Evolutionary conservation across 73 alveolate species (phyloP).

Genomic region (Paramecium biaurelia): DNA sequence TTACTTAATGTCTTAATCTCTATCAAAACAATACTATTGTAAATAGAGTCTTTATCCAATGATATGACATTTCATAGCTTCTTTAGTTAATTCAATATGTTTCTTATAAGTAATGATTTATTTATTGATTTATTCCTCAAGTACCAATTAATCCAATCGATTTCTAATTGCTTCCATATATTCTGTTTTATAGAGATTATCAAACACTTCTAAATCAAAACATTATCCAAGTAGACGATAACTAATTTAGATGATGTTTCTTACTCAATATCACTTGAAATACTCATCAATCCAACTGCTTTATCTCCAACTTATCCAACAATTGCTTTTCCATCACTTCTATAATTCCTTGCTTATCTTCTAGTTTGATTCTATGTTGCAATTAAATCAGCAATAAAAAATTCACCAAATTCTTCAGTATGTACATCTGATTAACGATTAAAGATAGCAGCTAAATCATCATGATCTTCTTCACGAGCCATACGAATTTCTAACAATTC

Average conservation of each 20-base stretch:
- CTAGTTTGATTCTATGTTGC: constrained; percentile 85
- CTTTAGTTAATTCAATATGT: constrained; percentile 85
- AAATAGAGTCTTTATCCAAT: constrained; percentile 94
- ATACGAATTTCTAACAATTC: constrained; percentile 91
- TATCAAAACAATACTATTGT: constrained; percentile 83
- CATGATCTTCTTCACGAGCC: constrained; percentile 95
- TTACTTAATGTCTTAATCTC: constrained; percentile 76
- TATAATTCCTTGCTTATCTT: constrained; percentile 56
- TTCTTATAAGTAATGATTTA: constrained; percentile 74
- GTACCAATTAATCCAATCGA: constrained; percentile 80
- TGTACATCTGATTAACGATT: constrained; percentile 83
- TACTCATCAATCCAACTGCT: constrained; percentile 97
- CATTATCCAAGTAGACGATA: constrained; percentile 88
- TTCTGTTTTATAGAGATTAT: constrained; percentile 93
- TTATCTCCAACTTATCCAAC: constrained; percentile 98
- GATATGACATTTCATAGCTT: constrained; percentile 95
- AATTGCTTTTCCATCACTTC: constrained; percentile 84
- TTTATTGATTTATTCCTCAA: constrained; percentile 78
- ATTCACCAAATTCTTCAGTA: constrained; percentile 89
- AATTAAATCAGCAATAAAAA: constrained; percentile 89
- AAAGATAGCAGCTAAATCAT: constrained; percentile 90
- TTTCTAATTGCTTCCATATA: constrained; percentile 96
- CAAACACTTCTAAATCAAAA: constrained; percentile 95
- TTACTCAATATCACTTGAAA: constrained; percentile 94
- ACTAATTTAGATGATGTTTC: constrained; percentile 66